Base-by-base conservation (phyloP, 1,284 basidiomycete genomes). In the Cronartium ribicola region DNA sequence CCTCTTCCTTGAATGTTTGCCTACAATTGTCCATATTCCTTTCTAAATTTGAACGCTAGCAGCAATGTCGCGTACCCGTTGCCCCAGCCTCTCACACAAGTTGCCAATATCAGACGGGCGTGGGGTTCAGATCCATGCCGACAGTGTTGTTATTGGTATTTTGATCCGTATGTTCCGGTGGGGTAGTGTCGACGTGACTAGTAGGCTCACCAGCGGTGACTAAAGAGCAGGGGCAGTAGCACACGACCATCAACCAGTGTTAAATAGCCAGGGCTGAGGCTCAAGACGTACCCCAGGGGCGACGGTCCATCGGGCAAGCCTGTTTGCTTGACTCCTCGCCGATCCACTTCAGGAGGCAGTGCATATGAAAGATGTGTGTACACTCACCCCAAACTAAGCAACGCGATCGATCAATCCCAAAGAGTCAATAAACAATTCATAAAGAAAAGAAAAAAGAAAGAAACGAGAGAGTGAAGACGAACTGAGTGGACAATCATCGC, bases 401-500 rank as follows among this genome's bases (percentile, higher is more conserved):
- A 72, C 67, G 10, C 64, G 0, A 41, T 43, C 8, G 4, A 66
- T 36, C 6, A 55, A 46, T 17, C 14, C n/a, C 17, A 20, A 17
- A 39, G 22, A n/a, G 39, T 13, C 7, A 39, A 70, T 14, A 66
- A 40, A 14, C 17, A 63, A 51, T 37, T 67, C 4, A 61, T 61
- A 44, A 41, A 29, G n/a, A 48, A 37, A 14, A 20, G n/a, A 13
- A 10, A 61, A 20, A 72, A 8, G n/a, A 63, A 41, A 48, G 61
- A 37, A 65, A 37, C n/a, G 48, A 64, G 5, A 41, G n/a, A 11
- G 20, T 8, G 20, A 68, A 55, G 0, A 86, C 88, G 80, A 78
- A 96, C 94, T 95, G 40, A 96, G 83, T 0, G 94, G 94, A 84
- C 94, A 96, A 79, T 94, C 92, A 77, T 96, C 94, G n/a, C 94